A percentile compares a stretch with the other conserved stretches of the same genome.
Conservation (phyloP, 106 monocot genomes). For the Phalaenopsis aphrodite region DNA sequence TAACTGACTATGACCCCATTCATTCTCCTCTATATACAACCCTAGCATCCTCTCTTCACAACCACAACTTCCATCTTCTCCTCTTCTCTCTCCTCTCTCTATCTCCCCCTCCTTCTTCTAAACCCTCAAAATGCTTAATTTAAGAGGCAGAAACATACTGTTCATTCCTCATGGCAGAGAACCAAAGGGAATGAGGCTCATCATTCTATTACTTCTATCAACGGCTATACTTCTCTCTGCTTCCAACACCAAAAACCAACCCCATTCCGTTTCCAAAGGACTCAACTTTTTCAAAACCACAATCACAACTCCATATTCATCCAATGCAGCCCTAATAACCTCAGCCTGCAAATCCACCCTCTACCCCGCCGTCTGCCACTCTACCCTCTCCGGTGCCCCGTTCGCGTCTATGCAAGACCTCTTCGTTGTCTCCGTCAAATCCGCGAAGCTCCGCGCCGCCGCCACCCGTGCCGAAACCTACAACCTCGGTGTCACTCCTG, state of each 20-base stretch:
- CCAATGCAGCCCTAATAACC: not conserved
- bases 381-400: slow-evolving; percentile 8
- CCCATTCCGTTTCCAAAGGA: not conserved
- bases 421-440: slow-evolving; percentile 41
- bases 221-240: not conserved
- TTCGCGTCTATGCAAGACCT: slow-evolving; percentile 7
- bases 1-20: too few species aligned
- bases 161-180: not conserved
- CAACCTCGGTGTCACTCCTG: not conserved
- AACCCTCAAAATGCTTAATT: not conserved
- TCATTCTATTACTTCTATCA: not conserved
- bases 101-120: not conserved
- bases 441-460: slow-evolving; percentile 26
- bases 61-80: too few species aligned
- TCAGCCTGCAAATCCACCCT: slow-evolving; percentile 30
- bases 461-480: slow-evolving; percentile 13
- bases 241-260: not conserved
- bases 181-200: too few species aligned
- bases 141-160: not conserved
- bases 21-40: too few species aligned
- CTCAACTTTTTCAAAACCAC: not conserved
- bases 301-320: not conserved
- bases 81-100: too few species aligned
- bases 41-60: too few species aligned
- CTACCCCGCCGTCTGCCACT: slow-evolving; percentile 33